Evolutionary conservation across 805 yeast genomes (phyloP).

Genomic region (Cephaloascus fragrans): DNA sequence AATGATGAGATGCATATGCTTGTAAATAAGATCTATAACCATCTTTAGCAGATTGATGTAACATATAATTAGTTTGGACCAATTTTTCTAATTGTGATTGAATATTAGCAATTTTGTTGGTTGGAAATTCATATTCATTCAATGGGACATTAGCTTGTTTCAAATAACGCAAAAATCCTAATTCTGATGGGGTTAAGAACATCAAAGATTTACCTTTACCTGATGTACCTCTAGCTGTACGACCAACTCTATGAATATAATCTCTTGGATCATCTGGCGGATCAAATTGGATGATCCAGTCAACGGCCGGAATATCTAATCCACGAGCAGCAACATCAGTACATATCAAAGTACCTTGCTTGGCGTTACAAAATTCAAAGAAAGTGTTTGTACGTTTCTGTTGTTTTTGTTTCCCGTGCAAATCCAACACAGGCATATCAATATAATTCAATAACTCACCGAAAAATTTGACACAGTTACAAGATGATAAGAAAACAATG

Average conservation of each 20-base stretch:
- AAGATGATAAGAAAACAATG: slow-evolving; percentile 91
- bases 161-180: slow-evolving; percentile 89
- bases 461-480: slow-evolving; percentile 94
- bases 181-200: slow-evolving; percentile 90
- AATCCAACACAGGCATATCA: slow-evolving; percentile 90
- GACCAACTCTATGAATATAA: slow-evolving; percentile 96
- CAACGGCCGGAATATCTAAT: slow-evolving; percentile 95
- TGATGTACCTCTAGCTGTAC: slow-evolving; percentile 89
- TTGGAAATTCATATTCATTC: slow-evolving; percentile 94
- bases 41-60: slow-evolving; percentile 93
- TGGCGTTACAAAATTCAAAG: slow-evolving; percentile 96
- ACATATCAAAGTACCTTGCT: slow-evolving; percentile 84
- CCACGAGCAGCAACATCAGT: slow-evolving; percentile 99
- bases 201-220: slow-evolving; percentile 91
- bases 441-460: slow-evolving; percentile 93
- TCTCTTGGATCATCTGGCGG: slow-evolving; percentile 99
- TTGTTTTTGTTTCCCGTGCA: slow-evolving; percentile 98
- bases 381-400: slow-evolving; percentile 97
- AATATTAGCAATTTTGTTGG: slow-evolving; percentile 89
- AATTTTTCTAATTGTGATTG: slow-evolving; percentile 89
- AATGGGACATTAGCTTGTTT: slow-evolving; percentile 96
- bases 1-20: slow-evolving; percentile 94
- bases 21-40: slow-evolving; percentile 95
- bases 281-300: slow-evolving; percentile 98
- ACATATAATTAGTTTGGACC: slow-evolving; percentile 84